Base-by-base conservation (phyloP, 1,284 basidiomycete genomes). In the Trichosporon coremiiforme region DNA sequence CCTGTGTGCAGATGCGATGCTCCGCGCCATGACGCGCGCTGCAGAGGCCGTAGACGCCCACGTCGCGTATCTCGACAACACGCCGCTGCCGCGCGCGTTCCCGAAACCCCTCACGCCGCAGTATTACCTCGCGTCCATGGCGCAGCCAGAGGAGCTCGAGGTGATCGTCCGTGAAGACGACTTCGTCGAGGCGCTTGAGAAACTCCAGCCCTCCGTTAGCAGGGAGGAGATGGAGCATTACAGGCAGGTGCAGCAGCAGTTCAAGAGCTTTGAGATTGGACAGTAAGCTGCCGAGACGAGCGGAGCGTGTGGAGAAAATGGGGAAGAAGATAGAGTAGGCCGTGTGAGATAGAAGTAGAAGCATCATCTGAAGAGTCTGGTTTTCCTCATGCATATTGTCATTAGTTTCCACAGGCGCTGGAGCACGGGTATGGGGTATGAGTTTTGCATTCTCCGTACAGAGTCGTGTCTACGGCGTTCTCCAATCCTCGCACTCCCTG, bases 1-100 rank as follows among this genome's bases (percentile, higher is more conserved):
- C 0, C 85, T 99, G 15, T 98, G 96, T 80, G 92, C 94, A 3
- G 97, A 99, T 80, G 95, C 96, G 1, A 90, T 99, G 87, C 87
- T 99, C 64, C 93, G 93, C 79, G 93, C 96, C 7, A 97, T 99
- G 91, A 91, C 94, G 29, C 86, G 92, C 57, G 94, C 91, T 74
- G 95, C 97, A 0, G 87, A 88, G 74, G 88, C 88, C 64, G 85
- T 99, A 13, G 96, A 97, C 73, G 79, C 78, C 6, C 89, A 87
- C 71, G 90, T 95, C 67, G 87, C 90, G 88, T 78, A 75, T 85
- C 71, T 82, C 62, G 76, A 77, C 53, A 66, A 64, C 2, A 69
- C 68, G 7, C 71, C 13, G 50, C 64, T n/a, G 73, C 70, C 71
- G 17, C 65, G 70, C 29, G 31, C 90, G 90, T 88, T 91, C 75